These are phyloP conservation scores for Panicum miliaceum DNA, from an alignment of 176 grass and related monocot genomes.

Conservation along the genomic window DNA sequence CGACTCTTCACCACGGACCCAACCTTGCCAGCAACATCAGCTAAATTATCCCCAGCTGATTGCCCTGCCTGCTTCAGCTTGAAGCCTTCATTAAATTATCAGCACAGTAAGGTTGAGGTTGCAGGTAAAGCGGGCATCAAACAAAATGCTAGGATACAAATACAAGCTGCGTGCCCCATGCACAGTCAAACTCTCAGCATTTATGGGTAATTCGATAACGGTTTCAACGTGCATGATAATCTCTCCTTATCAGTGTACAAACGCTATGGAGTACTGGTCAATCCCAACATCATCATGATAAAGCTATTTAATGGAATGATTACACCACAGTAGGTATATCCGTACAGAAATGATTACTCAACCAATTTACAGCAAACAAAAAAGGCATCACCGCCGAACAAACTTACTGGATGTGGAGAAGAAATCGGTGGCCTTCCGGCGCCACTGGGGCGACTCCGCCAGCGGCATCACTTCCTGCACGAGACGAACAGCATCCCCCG, in stretches of 20 bases:
- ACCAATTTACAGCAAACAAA: conserved; percentile 27
- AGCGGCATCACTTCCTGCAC: conserved; percentile 60
- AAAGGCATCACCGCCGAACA: neutral
- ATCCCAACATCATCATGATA: conserved; percentile 25
- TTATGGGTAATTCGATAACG: neutral
- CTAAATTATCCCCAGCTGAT: conserved; percentile 84
- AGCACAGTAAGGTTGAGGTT: conserved; percentile 27
- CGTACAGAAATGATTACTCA: neutral
- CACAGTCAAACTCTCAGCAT: neutral
- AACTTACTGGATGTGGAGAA: conserved; percentile 85
- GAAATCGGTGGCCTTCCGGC: conserved; percentile 79
- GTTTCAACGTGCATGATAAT: neutral
- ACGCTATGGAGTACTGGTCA: neutral
- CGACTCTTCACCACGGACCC: conserved; percentile 82
- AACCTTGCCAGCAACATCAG: conserved; percentile 82
- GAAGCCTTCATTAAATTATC: conserved; percentile 52
- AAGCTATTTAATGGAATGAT: conserved; percentile 14
- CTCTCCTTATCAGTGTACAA: neutral
- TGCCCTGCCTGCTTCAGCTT: conserved; percentile 88
- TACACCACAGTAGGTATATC: neutral
- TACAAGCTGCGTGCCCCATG: neutral
- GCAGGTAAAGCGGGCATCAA: neutral
- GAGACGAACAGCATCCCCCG: neutral
- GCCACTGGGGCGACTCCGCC: conserved; percentile 74
- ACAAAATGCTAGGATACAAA: neutral